Evolutionary conservation across 1,284 basidiomycete species (phyloP).

Genomic region (Takashimella koratensis): DNA sequence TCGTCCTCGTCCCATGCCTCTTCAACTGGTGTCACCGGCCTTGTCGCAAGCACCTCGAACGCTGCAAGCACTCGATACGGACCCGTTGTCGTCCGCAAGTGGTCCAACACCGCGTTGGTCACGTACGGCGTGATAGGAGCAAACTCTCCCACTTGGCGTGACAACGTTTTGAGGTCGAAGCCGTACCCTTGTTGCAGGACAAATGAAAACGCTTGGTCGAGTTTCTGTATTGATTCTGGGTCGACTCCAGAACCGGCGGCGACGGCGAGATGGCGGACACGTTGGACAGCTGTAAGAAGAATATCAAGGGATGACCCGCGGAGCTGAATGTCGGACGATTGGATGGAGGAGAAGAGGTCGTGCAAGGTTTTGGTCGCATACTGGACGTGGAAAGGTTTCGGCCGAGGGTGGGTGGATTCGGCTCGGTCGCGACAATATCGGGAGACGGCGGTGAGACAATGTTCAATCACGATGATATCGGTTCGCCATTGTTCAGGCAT

Average conservation of each 20-base stretch:
- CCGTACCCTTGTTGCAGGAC: slow-evolving; percentile 11
- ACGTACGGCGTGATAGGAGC: slow-evolving; percentile 3
- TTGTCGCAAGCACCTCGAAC: slow-evolving; percentile 11
- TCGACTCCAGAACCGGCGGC: neutral
- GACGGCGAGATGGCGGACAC: slow-evolving; percentile 1
- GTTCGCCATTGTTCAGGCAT: slow-evolving; percentile 5
- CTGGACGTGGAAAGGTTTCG: neutral
- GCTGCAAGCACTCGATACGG: slow-evolving; percentile 9
- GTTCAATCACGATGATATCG: slow-evolving; percentile 2
- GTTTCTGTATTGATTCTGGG: neutral
- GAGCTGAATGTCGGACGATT: slow-evolving; percentile 1
- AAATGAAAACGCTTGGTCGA: slow-evolving; percentile 10
- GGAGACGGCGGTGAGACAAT: slow-evolving; percentile 12
- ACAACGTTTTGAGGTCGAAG: slow-evolving; percentile 10
- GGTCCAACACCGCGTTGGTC: slow-evolving; percentile 8
- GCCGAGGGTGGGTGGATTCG: neutral
- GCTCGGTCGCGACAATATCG: slow-evolving; percentile 7
- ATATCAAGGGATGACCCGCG: slow-evolving; percentile 8
- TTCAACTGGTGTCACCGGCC: neutral
- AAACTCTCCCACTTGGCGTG: neutral
- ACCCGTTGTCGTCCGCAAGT: neutral
- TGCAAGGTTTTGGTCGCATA: slow-evolving; percentile 10
- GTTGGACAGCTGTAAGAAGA: slow-evolving; percentile 6
- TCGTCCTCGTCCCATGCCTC: slow-evolving; percentile 10
- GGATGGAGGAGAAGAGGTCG: slow-evolving; percentile 11